Percentiles rank a stretch among this genome's conserved stretches.
These are phyloP conservation scores for Cyclostephanos tholiformis DNA, from an alignment of 108 stramenopile species.

Conservation along the genomic window DNA sequence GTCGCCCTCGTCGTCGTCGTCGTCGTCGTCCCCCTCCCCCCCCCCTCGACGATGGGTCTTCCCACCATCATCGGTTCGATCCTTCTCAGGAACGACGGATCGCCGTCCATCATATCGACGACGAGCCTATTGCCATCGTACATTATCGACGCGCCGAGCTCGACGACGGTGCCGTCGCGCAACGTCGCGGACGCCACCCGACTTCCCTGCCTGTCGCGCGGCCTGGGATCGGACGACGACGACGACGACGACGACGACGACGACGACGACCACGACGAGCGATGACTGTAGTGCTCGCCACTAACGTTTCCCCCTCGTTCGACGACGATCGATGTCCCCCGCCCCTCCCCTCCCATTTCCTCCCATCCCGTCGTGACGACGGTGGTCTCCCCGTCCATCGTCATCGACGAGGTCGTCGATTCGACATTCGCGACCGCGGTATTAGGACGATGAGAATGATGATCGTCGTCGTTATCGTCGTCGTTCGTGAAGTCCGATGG, in stretches of 20 bases:
- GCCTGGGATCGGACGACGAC: slow-evolving; percentile 38
- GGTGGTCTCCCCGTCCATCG: too few species aligned
- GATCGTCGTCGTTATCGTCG: too few species aligned
- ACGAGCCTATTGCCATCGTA: slow-evolving; percentile 60
- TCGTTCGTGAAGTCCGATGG: slow-evolving; percentile 15
- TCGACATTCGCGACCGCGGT: background rate
- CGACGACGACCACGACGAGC: too few species aligned
- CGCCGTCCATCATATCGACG: slow-evolving; percentile 51
- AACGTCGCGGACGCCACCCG: slow-evolving; percentile 56
- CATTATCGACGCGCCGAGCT: slow-evolving; percentile 73
- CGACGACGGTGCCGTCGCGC: slow-evolving; percentile 65
- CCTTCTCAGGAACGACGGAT: slow-evolving; percentile 39
- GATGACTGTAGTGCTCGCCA: too few species aligned
- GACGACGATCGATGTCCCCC: too few species aligned
- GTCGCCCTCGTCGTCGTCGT: slow-evolving; percentile 10
- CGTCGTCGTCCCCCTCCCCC: slow-evolving; percentile 6
- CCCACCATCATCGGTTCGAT: slow-evolving; percentile 32
- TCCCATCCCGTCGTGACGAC: too few species aligned
- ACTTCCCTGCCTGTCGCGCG: slow-evolving; percentile 57
- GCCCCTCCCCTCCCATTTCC: background rate
- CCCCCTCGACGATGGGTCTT: slow-evolving; percentile 10
- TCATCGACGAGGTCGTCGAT: too few species aligned
- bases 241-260: too few species aligned
- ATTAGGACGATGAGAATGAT: background rate
- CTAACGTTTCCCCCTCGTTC: too few species aligned